Base-by-base conservation (phyloP, 352 stramenopile genomes). In the Halophytophthora polymorphica region DNA sequence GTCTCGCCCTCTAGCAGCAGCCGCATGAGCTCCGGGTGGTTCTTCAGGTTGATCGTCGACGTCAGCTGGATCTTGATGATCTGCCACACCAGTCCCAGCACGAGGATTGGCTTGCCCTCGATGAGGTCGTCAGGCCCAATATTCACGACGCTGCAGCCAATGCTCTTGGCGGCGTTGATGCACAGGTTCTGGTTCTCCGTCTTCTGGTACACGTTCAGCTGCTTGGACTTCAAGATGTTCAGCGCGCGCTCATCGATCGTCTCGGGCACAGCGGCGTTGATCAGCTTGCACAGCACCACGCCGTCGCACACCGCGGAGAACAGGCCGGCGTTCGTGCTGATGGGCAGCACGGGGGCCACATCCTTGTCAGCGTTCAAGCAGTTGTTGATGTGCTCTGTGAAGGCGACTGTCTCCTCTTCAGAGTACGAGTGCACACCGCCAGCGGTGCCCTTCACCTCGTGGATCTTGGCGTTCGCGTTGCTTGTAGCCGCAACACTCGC, bases 61-160 rank as follows among this genome's bases (percentile, higher is more conserved):
- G 92, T 95, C 44, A 98, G 63, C 54, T 97, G 88, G 42, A 97
- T 95, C 69, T 95, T 94, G 67, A 98, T 96, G 56, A 97, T 96
- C 56, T 98, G 91, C 91, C 91, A 98, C 14, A 97, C 79, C 22
- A 97, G 61, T 6, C 90, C 91, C 12, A 98, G 79, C 48, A 98
- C 86, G 3, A 98, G 64, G 35, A 97, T 96, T 0, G 85, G 85
- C 34, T 86, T 87, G 25, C 83, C 83, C 63, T 90, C 77, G 21
- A 94, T 83, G 49, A 94, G 55, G 59, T 94, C 83, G 10, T 80
- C 67, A 0, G 91, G 83, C 17, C 91, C 90, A 64, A 98, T 95
- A 58, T 98, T 98, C 43, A 96, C 88, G 35, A 98, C 83, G 45
- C 85, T 90, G 69, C 91, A 98, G 40, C 91, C 91, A 42, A 98